Percentiles rank a stretch among this genome's conserved stretches.
phyloP scores from a whole-genome alignment of 352 stramenopile genomes.

The Discostella stelligera region DNA sequence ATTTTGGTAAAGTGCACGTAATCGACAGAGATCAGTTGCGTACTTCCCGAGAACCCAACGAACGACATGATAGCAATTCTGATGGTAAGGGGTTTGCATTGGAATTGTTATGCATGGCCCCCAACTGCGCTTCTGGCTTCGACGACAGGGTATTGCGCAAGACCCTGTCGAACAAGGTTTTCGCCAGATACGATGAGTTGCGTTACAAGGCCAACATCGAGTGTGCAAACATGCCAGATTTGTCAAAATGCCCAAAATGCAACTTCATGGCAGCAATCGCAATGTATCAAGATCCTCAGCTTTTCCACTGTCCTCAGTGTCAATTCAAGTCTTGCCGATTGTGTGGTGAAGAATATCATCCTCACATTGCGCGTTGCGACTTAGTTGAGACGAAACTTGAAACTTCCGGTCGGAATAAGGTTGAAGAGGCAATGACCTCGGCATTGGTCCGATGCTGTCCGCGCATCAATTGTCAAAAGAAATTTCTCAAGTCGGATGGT shows the following conservation, averaged over 20 bases:
- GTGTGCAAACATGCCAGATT: conserved; percentile 46
- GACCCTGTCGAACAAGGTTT: conserved; percentile 56
- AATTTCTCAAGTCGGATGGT: conserved; percentile 38
- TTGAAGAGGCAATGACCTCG: conserved; percentile 75
- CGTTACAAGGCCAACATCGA: conserved; percentile 57
- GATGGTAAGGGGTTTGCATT: conserved; percentile 30
- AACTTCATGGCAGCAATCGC: conserved; percentile 28
- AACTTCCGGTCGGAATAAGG: conserved; percentile 55
- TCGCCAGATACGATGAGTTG: conserved; percentile 79
- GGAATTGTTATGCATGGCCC: conserved; percentile 70
- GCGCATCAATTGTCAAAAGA: conserved; percentile 20
- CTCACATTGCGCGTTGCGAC: conserved; percentile 40
- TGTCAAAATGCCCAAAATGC: conserved; percentile 46
- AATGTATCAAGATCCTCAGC: no score
- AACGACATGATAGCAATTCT: no score
- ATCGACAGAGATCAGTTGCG: no score
- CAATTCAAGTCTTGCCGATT: conserved; percentile 68
- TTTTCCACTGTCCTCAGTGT: conserved; percentile 77
- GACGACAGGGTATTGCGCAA: conserved; percentile 50
- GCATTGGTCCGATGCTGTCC: conserved; percentile 29
- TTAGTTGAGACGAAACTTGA: conserved; percentile 61
- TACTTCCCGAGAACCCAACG: no score
- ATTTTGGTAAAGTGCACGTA: conserved; percentile 70
- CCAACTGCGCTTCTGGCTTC: conserved; percentile 67
- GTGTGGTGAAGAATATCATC: conserved; percentile 58